phyloP scores from a whole-genome alignment of 176 grass and related monocot species.

The Stipa capillata region DNA sequence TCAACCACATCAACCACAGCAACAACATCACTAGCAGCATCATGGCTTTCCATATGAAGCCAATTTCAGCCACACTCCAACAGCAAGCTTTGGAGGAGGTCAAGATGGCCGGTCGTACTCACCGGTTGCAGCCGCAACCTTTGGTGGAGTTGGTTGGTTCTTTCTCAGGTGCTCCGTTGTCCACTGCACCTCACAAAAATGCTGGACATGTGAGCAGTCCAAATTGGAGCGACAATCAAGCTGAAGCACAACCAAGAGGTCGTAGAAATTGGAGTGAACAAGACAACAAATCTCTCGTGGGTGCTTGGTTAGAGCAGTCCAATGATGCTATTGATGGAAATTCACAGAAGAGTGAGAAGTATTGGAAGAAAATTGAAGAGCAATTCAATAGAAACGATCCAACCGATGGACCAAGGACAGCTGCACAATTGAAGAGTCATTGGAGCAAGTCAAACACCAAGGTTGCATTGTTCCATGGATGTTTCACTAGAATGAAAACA shows the following conservation, averaged over 20 bases:
- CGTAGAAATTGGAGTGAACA: background rate
- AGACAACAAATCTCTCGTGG: background rate
- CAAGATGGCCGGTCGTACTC: background rate
- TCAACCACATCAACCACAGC: too few species aligned
- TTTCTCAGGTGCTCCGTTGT: background rate
- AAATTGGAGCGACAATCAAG: background rate
- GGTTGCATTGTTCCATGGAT: background rate
- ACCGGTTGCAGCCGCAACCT: background rate
- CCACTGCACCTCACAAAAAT: background rate
- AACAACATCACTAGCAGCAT: too few species aligned
- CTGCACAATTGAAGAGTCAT: background rate
- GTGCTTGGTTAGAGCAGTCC: background rate
- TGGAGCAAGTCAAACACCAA: background rate
- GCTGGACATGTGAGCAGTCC: background rate
- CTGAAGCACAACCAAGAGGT: background rate
- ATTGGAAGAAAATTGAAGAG: too few species aligned
- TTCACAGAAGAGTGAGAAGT: background rate
- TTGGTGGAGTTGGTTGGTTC: background rate
- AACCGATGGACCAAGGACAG: background rate
- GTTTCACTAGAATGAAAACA: background rate
- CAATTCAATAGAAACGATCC: too few species aligned
- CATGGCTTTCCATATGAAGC: too few species aligned
- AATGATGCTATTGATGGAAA: background rate
- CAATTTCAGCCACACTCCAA: too few species aligned
- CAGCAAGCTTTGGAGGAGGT: background rate